phyloP scores from a whole-genome alignment of 768 basidiomycete species.

The Leccinum subgranulosum region DNA sequence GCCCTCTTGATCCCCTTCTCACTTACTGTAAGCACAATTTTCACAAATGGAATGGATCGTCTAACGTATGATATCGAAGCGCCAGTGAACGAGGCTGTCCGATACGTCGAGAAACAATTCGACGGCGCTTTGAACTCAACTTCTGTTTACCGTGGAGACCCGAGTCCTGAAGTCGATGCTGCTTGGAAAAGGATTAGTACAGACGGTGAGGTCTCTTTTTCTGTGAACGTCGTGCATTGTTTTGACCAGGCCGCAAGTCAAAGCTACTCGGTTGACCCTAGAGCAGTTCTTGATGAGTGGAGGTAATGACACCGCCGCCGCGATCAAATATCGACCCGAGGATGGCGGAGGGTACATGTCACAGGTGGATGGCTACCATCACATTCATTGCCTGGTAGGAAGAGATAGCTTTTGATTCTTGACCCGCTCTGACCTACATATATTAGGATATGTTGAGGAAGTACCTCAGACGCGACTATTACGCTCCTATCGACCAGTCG shows the following conservation, averaged over 20 bases:
- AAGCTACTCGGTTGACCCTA: constrained; percentile 4
- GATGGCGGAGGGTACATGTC: constrained; percentile 15
- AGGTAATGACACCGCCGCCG: background rate
- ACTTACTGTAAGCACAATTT: background rate
- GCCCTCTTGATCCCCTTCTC: background rate
- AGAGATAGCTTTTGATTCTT: background rate
- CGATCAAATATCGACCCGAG: constrained; percentile 4
- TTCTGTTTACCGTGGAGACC: constrained; percentile 1
- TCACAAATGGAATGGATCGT: background rate
- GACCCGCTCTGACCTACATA: background rate
- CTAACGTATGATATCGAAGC: background rate
- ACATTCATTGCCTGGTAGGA: constrained; percentile 10
- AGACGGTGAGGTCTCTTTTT: background rate
- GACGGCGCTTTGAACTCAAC: background rate
- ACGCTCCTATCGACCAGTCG: background rate
- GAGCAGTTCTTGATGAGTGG: constrained; percentile 10
- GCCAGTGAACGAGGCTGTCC: constrained; percentile 3
- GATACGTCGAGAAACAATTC: constrained; percentile 3
- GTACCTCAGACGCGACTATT: background rate
- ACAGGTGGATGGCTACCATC: constrained; percentile 6
- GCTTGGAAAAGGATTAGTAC: background rate
- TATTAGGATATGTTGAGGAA: background rate
- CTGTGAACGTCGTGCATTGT: background rate
- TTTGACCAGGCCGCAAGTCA: background rate
- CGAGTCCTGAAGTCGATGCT: constrained; percentile 6